A percentile compares a stretch with the other conserved stretches of the same genome.
Evolutionary conservation across 2,329 filamentous ascomycete species (phyloP).

Genomic region (Biscogniauxia mediterranea): DNA sequence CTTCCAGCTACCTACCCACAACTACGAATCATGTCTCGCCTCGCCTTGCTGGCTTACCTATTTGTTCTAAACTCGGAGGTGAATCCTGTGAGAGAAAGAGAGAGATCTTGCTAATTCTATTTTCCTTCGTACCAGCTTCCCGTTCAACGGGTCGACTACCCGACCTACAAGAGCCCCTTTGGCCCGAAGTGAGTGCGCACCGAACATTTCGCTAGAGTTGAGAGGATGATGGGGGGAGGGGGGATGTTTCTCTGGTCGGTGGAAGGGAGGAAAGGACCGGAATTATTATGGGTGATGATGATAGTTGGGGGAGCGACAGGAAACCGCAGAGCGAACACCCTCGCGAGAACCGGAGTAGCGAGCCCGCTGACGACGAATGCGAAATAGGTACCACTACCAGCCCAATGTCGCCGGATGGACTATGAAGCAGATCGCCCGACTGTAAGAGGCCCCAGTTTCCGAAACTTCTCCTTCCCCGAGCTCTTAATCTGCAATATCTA

Average conservation of each 20-base stretch:
- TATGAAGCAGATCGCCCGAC: slow-evolving; percentile 41
- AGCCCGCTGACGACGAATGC: slow-evolving; percentile 13
- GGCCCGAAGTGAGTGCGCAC: slow-evolving; percentile 60
- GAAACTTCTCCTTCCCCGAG: not conserved
- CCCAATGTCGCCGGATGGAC: slow-evolving; percentile 55
- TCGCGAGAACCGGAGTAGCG: not conserved
- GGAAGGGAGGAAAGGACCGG: not conserved
- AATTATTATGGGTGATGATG: not conserved
- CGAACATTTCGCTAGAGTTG: not conserved
- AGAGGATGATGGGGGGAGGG: slow-evolving; percentile 3
- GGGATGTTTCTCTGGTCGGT: not conserved
- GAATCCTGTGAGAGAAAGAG: no score
- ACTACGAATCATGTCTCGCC: no score
- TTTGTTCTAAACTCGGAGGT: no score
- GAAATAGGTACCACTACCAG: slow-evolving; percentile 57
- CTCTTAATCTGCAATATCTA: no score
- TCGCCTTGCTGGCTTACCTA: no score
- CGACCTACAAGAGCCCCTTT: slow-evolving; percentile 59
- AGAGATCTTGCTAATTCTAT: slow-evolving; percentile 5
- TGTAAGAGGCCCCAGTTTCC: slow-evolving; percentile 46
- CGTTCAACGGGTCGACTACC: slow-evolving; percentile 40
- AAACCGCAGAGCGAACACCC: not conserved
- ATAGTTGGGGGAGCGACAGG: not conserved
- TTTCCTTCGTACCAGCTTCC: slow-evolving; percentile 40
- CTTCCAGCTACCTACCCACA: not conserved